Evolutionary conservation across 768 basidiomycete genomes (phyloP).

Genomic region (Tulasnella sp.): DNA sequence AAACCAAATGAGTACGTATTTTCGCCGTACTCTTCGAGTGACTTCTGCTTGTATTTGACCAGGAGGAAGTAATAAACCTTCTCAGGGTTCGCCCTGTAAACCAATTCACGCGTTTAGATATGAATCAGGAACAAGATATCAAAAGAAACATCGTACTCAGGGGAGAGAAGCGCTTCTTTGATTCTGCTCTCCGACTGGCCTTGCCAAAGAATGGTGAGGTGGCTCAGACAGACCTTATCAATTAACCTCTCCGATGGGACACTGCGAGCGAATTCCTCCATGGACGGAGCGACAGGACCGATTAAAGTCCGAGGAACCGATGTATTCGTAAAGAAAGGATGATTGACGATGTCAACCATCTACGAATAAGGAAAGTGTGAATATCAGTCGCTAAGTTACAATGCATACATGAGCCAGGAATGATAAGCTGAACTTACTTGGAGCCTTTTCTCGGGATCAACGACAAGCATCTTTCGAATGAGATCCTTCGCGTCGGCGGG

Average conservation of each 20-base stretch:
- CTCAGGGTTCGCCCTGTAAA: constrained; percentile 49
- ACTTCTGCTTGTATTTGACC: constrained; percentile 59
- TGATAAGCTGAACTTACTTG: constrained; percentile 46
- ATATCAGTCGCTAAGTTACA: too few species aligned
- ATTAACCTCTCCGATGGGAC: constrained; percentile 58
- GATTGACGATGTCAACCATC: constrained; percentile 77
- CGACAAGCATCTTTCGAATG: constrained; percentile 75
- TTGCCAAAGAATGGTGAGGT: constrained; percentile 76
- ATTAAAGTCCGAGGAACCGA: constrained; percentile 33
- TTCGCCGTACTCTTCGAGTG: constrained; percentile 43
- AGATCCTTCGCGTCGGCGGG: constrained; percentile 80
- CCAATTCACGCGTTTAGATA: not conserved
- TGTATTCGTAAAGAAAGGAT: constrained; percentile 66
- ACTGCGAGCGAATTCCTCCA: constrained; percentile 58
- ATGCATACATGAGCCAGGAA: not conserved
- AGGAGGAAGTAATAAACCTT: constrained; percentile 88
- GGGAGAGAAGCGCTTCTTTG: constrained; percentile 20
- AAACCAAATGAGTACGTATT: constrained; percentile 12
- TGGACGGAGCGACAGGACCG: constrained; percentile 46
- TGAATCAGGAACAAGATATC: not conserved
- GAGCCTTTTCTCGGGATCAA: constrained; percentile 70
- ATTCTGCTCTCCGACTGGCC: constrained; percentile 36
- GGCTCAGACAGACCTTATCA: constrained; percentile 66
- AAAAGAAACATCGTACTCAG: constrained; percentile 21
- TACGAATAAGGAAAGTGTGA: constrained; percentile 31